Evolutionary conservation across 108 stramenopile species (phyloP), one percentile per base, ranked within the genome.

Genomic region (Nannochloropsis gaditana): DNA sequence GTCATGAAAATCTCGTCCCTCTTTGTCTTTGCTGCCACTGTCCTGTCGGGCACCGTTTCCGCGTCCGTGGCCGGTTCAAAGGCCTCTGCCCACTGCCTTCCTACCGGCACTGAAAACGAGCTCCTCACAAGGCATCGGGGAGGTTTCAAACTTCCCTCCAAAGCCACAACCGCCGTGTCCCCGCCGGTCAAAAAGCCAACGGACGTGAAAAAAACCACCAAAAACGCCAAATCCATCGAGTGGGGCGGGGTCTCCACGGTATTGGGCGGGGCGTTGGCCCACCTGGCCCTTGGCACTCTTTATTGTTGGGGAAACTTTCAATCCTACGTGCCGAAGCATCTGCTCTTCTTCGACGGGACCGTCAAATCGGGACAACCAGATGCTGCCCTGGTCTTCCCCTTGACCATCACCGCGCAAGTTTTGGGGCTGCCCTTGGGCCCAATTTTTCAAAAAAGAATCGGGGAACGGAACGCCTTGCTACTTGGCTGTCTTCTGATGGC

Each of bases 241-340:
- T 43, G 43, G 59, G 59, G 59, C 8, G 87, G 87, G 10, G 84
- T 84, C 5, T 21, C 84, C 80, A 84, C 83, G 45, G 87, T 87
- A 15, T 44, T 87, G 9, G 87, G 87, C 9, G 87, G 87, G 19
- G 87, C 87, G 2, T 43, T 87, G 81, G 84, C 83, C 45, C 87
- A 87, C 59, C 84, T 87, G 9, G 87, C 84, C 15, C 87, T 94
- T 91, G 89, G 89, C 42, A 90, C 91, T 15, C 47, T 86, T 42
- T 91, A 91, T 86, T 91, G 90, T 59, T 91, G 90, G 90, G 91
- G 91, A 0, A 91, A 91, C 84, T 90, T 90, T 82, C 41, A 85
- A 21, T 79, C 88, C 9, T 91, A 91, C 91, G 44, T 90, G 41
- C 91, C 90, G 31, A 44, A 50, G 21, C 44, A 81, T 4, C 41